Percentiles rank a stretch among this genome's conserved stretches.
Evolutionary conservation across 768 basidiomycete genomes (phyloP).

Genomic region (Rubroboletus pulcherrimus): DNA sequence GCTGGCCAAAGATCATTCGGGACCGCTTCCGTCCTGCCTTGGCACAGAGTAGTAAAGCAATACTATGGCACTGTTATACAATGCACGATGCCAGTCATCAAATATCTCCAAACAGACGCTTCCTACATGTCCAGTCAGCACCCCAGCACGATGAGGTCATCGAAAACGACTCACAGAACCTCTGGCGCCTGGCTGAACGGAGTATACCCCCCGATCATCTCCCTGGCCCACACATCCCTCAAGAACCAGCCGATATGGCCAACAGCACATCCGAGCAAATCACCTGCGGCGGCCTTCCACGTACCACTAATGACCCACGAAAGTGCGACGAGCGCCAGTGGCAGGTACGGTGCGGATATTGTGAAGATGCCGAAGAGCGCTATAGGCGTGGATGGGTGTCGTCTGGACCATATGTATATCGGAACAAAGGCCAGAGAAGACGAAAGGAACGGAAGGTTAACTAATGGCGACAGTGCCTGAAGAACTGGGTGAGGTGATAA

Average conservation of each 20-base stretch:
- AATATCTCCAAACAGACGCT: constrained; percentile 61
- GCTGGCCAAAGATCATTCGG: not conserved
- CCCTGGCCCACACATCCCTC: constrained; percentile 82
- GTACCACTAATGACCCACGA: constrained; percentile 81
- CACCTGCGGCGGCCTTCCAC: constrained; percentile 79
- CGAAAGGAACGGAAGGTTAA: constrained; percentile 91
- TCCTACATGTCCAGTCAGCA: constrained; percentile 37
- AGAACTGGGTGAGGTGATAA: not conserved
- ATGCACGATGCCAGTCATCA: constrained; percentile 14
- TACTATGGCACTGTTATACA: constrained; percentile 9
- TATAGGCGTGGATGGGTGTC: constrained; percentile 93
- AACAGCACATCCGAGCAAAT: constrained; percentile 81
- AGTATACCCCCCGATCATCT: constrained; percentile 75
- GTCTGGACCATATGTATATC: constrained; percentile 94
- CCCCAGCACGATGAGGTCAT: not conserved
- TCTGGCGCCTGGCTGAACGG: constrained; percentile 71
- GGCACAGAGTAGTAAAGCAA: not conserved
- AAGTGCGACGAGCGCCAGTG: constrained; percentile 84
- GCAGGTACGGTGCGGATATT: constrained; percentile 93
- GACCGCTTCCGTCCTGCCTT: not conserved
- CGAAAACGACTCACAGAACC: constrained; percentile 50
- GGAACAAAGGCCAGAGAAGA: constrained; percentile 91
- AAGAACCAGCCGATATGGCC: constrained; percentile 86
- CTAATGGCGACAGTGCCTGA: constrained; percentile 77
- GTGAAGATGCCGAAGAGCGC: constrained; percentile 93